phyloP scores from a whole-genome alignment of 768 basidiomycete species.

The Kwoniella dejecticola region DNA sequence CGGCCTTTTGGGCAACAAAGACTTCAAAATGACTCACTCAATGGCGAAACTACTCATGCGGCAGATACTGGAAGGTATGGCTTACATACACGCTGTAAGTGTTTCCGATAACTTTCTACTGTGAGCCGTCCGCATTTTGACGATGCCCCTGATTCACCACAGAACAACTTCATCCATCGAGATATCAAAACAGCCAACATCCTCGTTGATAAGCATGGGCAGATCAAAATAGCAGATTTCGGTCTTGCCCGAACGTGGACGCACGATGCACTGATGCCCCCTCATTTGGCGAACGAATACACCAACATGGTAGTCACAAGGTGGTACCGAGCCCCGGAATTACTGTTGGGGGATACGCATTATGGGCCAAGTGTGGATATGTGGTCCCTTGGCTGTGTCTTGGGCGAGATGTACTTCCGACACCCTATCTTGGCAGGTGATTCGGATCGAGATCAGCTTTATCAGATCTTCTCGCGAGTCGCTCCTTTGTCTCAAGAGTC shows the following conservation, averaged over 20 bases:
- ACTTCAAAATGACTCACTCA: conserved; percentile 73
- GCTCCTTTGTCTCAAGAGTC: conserved; percentile 67
- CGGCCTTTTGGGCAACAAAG: conserved; percentile 84
- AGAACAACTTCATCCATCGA: conserved; percentile 96
- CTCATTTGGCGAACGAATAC: conserved; percentile 66
- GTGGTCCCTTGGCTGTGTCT: conserved; percentile 97
- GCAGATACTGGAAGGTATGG: conserved; percentile 92
- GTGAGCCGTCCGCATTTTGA: too few relatives aligned
- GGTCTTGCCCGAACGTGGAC: conserved; percentile 80
- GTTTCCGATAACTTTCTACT: too few relatives aligned
- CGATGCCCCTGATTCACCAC: too few relatives aligned
- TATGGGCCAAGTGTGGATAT: conserved; percentile 95
- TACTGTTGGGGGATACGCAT: conserved; percentile 81
- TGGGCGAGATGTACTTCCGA: conserved; percentile 94
- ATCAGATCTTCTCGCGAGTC: conserved; percentile 85
- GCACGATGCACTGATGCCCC: conserved; percentile 19
- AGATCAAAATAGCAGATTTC: conserved; percentile 89
- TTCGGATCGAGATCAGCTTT: conserved; percentile 87
- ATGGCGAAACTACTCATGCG: conserved; percentile 95
- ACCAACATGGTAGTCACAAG: conserved; percentile 97
- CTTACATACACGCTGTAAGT: conserved; percentile 88
- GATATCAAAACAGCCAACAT: conserved; percentile 99
- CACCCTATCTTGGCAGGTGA: conserved; percentile 83
- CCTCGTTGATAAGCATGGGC: conserved; percentile 83
- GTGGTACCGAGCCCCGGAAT: conserved; percentile 97